Percentiles rank a stretch among this genome's conserved stretches.
These are phyloP conservation scores for Cladorrhinum sp. DNA, from an alignment of 2,329 filamentous ascomycete species.

Conservation along the genomic window DNA sequence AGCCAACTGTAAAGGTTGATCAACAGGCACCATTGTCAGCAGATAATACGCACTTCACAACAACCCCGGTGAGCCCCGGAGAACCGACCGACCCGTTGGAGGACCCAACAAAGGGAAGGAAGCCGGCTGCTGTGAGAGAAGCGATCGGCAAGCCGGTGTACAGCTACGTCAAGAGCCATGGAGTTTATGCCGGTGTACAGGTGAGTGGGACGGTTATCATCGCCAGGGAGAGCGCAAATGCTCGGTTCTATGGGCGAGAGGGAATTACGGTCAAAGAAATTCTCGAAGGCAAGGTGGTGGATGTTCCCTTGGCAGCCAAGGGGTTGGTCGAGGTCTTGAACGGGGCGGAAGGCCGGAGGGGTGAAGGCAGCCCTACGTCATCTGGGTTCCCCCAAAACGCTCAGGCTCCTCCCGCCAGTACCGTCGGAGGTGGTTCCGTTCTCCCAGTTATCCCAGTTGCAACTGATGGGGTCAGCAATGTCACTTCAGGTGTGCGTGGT, in stretches of 20 bases:
- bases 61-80: conserved; percentile 7
- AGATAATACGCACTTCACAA: conserved; percentile 20
- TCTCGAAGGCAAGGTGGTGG: conserved; percentile 45
- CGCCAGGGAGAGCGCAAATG: conserved; percentile 84
- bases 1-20: neutral
- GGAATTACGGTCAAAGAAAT: conserved; percentile 46
- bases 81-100: conserved; percentile 15
- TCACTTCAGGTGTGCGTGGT: conserved; percentile 15
- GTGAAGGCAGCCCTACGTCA: neutral
- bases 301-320: conserved; percentile 30
- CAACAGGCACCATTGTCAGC: conserved; percentile 22
- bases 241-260: conserved; percentile 73
- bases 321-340: conserved; percentile 37
- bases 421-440: neutral
- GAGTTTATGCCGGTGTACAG: conserved; percentile 82
- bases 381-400: neutral
- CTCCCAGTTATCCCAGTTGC: neutral
- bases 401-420: conserved; percentile 4
- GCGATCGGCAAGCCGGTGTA: conserved; percentile 45
- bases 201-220: conserved; percentile 85
- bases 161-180: conserved; percentile 80
- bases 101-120: conserved; percentile 16
- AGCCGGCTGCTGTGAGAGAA: conserved; percentile 29
- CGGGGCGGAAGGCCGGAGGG: conserved; percentile 34
- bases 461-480: neutral